Evolutionary conservation across 163 green algal species (phyloP).

Genomic region (Scenedesmus sp.): DNA sequence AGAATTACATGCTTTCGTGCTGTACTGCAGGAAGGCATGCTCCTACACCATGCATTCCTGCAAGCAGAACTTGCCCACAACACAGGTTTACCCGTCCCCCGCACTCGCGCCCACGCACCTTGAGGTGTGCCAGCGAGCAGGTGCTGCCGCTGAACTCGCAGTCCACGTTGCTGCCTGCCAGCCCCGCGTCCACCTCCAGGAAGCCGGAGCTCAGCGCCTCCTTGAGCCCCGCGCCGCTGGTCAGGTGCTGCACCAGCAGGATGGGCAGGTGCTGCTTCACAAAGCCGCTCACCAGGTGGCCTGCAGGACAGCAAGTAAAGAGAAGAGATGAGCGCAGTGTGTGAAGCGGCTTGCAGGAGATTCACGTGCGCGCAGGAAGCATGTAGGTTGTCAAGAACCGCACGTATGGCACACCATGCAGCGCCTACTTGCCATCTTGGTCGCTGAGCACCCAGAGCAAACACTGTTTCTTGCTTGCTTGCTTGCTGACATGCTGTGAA

Average conservation of each 20-base stretch:
- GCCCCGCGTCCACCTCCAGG: conserved; percentile 73
- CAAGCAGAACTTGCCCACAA: too few relatives aligned
- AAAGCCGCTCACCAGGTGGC: conserved; percentile 81
- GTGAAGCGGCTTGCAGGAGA: not conserved
- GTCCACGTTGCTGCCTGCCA: conserved; percentile 73
- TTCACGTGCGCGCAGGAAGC: not conserved
- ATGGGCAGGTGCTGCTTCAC: conserved; percentile 84
- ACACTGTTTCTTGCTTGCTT: too few relatives aligned
- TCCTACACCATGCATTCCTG: not conserved
- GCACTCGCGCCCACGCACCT: conserved; percentile 49
- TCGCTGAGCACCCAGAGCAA: too few relatives aligned
- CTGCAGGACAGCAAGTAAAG: conserved; percentile 50
- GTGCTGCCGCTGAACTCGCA: conserved; percentile 88
- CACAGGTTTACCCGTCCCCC: not conserved
- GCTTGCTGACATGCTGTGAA: not conserved
- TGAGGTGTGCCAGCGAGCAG: conserved; percentile 75
- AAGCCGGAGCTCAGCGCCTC: conserved; percentile 70
- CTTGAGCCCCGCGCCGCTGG: conserved; percentile 18
- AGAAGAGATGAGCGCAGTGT: too few relatives aligned
- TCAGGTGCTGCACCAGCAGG: conserved; percentile 80
- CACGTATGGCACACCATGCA: not conserved
- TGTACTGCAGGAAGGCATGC: not conserved
- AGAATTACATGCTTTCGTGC: not conserved
- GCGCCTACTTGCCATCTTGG: not conserved
- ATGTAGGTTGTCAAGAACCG: not conserved